Percentiles rank a stretch among this genome's conserved stretches.
Evolutionary conservation across 768 basidiomycete species (phyloP).

Genomic region (Rhodotorula babjevae): DNA sequence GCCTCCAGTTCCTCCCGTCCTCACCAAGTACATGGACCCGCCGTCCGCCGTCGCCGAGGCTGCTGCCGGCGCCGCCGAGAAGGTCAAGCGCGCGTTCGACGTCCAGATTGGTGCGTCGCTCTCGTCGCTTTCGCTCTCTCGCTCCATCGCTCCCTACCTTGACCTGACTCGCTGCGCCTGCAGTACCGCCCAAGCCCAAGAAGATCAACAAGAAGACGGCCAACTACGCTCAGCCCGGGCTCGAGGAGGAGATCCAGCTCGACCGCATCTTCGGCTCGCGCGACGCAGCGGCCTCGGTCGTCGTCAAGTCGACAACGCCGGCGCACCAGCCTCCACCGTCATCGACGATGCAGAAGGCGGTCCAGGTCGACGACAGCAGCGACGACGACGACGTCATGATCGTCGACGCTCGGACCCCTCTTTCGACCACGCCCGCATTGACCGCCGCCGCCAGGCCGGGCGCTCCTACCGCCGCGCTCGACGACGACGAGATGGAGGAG

Average conservation of each 20-base stretch:
- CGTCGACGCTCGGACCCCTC: slow-evolving; percentile 48
- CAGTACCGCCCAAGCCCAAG: slow-evolving; percentile 45
- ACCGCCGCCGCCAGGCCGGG: neutral
- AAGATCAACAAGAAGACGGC: slow-evolving; percentile 30
- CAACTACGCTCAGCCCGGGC: slow-evolving; percentile 13
- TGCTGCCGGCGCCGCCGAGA: slow-evolving; percentile 57
- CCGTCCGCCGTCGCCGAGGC: slow-evolving; percentile 65
- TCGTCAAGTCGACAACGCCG: neutral
- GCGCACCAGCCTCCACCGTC: neutral
- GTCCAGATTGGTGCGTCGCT: slow-evolving; percentile 65
- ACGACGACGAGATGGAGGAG: slow-evolving; percentile 33
- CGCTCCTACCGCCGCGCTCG: slow-evolving; percentile 46
- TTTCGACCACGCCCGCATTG: slow-evolving; percentile 45
- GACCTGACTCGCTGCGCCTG: slow-evolving; percentile 18
- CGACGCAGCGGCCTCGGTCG: slow-evolving; percentile 19
- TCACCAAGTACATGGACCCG: slow-evolving; percentile 76
- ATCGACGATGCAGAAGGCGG: neutral
- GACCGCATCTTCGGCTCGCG: slow-evolving; percentile 22
- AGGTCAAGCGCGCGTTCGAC: slow-evolving; percentile 64
- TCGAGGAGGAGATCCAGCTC: slow-evolving; percentile 1
- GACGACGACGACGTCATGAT: slow-evolving; percentile 46
- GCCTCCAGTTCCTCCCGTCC: slow-evolving; percentile 77
- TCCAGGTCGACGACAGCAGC: neutral
- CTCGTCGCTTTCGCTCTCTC: neutral
- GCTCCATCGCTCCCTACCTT: too few species aligned